Evolutionary conservation across 257 asterid genomes (phyloP).

Genomic region (Plantago ovata): DNA sequence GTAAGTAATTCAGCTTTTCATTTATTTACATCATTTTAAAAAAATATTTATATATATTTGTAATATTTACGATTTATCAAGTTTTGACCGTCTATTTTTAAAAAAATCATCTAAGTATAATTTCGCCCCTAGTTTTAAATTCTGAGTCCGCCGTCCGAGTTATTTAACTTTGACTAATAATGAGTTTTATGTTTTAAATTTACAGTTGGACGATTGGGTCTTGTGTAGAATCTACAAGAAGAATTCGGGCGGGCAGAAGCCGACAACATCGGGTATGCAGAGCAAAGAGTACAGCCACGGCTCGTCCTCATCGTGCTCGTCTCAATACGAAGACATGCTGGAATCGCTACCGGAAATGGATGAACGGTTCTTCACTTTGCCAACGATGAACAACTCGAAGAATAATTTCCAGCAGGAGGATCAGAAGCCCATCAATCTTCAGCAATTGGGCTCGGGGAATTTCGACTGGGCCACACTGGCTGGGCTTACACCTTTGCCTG

Average conservation of each 20-base stretch:
- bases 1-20: constrained; percentile 21
- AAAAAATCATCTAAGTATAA: too few relatives aligned
- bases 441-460: constrained; percentile 46
- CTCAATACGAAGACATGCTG: constrained; percentile 68
- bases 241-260: constrained; percentile 39
- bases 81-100: too few relatives aligned
- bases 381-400: constrained; percentile 37
- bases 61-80: too few relatives aligned
- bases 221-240: constrained; percentile 79
- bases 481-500: constrained; percentile 40
- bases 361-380: constrained; percentile 38
- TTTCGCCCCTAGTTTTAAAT: too few relatives aligned
- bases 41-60: too few relatives aligned
- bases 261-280: constrained; percentile 20
- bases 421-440: constrained; percentile 39
- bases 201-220: constrained; percentile 81
- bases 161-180: not conserved
- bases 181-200: not conserved
- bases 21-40: too few relatives aligned
- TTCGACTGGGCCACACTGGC: constrained; percentile 81
- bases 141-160: too few relatives aligned
- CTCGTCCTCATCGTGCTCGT: constrained; percentile 51
- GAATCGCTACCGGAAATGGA: constrained; percentile 61
- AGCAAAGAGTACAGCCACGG: constrained; percentile 56
- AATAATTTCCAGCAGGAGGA: constrained; percentile 35